Conservation (phyloP, 345 rosid species). For the Limnanthes douglasii region DNA sequence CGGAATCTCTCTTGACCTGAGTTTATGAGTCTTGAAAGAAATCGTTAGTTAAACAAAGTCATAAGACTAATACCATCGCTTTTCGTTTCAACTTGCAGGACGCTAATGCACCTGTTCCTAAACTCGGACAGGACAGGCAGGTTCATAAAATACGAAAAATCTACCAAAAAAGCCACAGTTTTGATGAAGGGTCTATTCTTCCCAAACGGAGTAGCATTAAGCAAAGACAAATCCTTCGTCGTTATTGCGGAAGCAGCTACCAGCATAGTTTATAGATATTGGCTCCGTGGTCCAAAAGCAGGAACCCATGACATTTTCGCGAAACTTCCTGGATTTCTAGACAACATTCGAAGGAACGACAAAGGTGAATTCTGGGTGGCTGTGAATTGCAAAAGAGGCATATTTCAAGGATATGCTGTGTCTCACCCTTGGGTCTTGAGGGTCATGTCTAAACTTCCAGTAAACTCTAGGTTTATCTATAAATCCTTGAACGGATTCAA, state of each 20-base stretch:
- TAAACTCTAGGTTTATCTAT: slow-evolving; percentile 11
- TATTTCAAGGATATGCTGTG: slow-evolving; percentile 15
- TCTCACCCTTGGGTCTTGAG: slow-evolving; percentile 26
- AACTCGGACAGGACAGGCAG: slow-evolving; percentile 48
- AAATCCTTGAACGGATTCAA: slow-evolving; percentile 31
- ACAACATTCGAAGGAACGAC: slow-evolving; percentile 35
- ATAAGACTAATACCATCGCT: no score
- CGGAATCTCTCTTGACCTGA: no score
- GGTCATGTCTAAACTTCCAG: slow-evolving; percentile 11
- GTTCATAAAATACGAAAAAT: slow-evolving; percentile 37
- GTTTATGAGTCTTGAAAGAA: no score
- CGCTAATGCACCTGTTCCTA: slow-evolving; percentile 18
- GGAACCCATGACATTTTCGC: slow-evolving; percentile 27
- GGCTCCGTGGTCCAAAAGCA: slow-evolving; percentile 24
- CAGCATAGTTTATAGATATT: slow-evolving; percentile 22
- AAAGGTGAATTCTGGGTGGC: slow-evolving; percentile 58
- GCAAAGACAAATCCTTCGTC: slow-evolving; percentile 40
- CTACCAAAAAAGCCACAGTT: slow-evolving; percentile 31
- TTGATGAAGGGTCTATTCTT: slow-evolving; percentile 28
- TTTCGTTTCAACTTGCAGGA: no score
- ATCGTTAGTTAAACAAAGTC: no score
- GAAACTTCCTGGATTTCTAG: slow-evolving; percentile 39
- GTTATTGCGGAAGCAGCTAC: slow-evolving; percentile 32
- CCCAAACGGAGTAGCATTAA: slow-evolving; percentile 63
- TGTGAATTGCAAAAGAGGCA: slow-evolving; percentile 25